Evolutionary conservation across 805 yeast species (phyloP).

Genomic region (Starmerella vitae): DNA sequence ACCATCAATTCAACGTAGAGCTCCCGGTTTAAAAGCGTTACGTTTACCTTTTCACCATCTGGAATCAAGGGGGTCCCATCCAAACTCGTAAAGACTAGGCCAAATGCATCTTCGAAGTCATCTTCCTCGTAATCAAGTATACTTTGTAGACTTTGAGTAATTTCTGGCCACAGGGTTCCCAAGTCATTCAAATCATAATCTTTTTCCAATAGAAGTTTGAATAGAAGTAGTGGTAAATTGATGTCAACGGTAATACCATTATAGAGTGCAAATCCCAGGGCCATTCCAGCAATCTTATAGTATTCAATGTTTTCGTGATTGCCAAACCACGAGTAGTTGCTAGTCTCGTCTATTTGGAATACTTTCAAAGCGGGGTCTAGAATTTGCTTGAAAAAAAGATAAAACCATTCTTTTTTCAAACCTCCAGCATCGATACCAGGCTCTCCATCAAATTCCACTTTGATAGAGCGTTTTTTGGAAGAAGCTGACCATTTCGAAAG

Average conservation of each 20-base stretch:
- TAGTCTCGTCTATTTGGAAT: slow-evolving; percentile 52
- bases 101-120: slow-evolving; percentile 37
- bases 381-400: slow-evolving; percentile 52
- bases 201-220: slow-evolving; percentile 52
- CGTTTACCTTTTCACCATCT: slow-evolving; percentile 43
- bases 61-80: slow-evolving; percentile 45
- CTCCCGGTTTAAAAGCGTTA: slow-evolving; percentile 44
- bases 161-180: slow-evolving; percentile 51
- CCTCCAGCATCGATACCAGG: slow-evolving; percentile 97
- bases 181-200: slow-evolving; percentile 52
- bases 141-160: slow-evolving; percentile 39
- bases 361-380: slow-evolving; percentile 58
- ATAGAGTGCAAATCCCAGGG: slow-evolving; percentile 79
- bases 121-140: slow-evolving; percentile 34
- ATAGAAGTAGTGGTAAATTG: slow-evolving; percentile 60
- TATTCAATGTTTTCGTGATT: slow-evolving; percentile 23
- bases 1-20: slow-evolving; percentile 52
- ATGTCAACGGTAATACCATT: slow-evolving; percentile 79
- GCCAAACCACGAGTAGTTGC: slow-evolving; percentile 61
- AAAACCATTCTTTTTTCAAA: slow-evolving; percentile 84
- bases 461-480: slow-evolving; percentile 45
- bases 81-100: slow-evolving; percentile 52
- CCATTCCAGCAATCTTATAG: slow-evolving; percentile 69
- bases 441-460: slow-evolving; percentile 71
- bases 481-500: slow-evolving; percentile 37